Evolutionary conservation across 2,329 filamentous ascomycete species (phyloP).

Genomic region (Scopulariopsis brevicaulis): DNA sequence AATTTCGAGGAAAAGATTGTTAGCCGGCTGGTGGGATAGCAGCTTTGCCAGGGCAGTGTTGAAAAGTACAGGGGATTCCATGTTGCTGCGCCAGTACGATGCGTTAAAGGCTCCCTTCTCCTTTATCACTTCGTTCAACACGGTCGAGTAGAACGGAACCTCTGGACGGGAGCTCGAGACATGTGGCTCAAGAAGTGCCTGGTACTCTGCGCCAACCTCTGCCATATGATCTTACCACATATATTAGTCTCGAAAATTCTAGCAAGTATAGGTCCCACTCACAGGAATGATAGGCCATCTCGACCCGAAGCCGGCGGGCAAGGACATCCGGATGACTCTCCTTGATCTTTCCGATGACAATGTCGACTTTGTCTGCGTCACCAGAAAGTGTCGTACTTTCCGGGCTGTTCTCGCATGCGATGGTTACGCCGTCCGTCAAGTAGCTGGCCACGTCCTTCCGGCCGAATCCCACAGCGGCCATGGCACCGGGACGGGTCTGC

Average conservation of each 20-base stretch:
- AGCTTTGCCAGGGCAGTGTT: constrained; percentile 17
- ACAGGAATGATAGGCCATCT: constrained; percentile 28
- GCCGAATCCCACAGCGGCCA: constrained; percentile 15
- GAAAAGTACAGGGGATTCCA: constrained; percentile 28
- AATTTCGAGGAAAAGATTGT: constrained; percentile 34
- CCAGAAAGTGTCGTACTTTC: constrained; percentile 22
- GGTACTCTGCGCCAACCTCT: background rate
- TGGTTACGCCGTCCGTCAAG: constrained; percentile 9
- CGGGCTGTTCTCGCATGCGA: constrained; percentile 26
- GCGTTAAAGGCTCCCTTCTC: constrained; percentile 24
- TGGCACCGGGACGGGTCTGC: constrained; percentile 11
- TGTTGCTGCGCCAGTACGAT: constrained; percentile 33
- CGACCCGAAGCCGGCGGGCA: constrained; percentile 20
- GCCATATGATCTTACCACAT: background rate
- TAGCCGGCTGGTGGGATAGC: constrained; percentile 23
- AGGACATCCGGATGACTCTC: constrained; percentile 15
- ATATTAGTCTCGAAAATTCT: too few species aligned
- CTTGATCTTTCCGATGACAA: background rate
- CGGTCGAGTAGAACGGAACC: constrained; percentile 33
- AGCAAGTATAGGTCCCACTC: background rate
- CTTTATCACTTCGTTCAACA: constrained; percentile 26
- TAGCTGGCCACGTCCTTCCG: background rate
- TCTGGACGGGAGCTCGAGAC: constrained; percentile 15
- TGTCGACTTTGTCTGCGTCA: constrained; percentile 13
- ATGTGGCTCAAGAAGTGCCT: background rate